Percentiles rank a stretch among this genome's conserved stretches.
These are phyloP conservation scores for barley (Hordeum vulgare) DNA, from an alignment of 176 grass and related monocot species.

Conservation along the genomic window DNA sequence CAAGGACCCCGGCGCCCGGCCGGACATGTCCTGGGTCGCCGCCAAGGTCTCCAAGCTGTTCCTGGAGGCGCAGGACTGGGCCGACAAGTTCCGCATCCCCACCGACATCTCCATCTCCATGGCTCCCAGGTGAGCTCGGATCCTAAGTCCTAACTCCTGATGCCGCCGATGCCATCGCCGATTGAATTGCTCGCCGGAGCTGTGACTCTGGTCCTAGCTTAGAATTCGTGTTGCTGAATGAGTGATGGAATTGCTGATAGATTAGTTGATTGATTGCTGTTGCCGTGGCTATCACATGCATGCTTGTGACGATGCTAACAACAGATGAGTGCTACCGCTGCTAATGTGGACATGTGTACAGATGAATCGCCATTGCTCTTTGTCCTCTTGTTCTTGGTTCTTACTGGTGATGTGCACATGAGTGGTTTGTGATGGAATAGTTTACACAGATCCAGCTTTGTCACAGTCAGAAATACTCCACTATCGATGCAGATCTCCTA, in stretches of 20 bases:
- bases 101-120: constrained; percentile 78
- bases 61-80: constrained; percentile 66
- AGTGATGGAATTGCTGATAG: background rate
- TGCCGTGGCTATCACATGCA: background rate
- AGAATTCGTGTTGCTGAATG: background rate
- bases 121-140: constrained; percentile 37
- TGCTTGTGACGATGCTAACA: background rate
- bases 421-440: background rate
- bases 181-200: background rate
- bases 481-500: too few species aligned
- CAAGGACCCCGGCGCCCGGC: constrained; percentile 38
- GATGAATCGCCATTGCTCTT: background rate
- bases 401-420: constrained; percentile 5
- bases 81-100: constrained; percentile 29
- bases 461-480: background rate
- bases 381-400: background rate
- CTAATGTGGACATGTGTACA: background rate
- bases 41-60: constrained; percentile 73
- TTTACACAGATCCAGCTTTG: background rate
- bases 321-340: background rate
- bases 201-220: background rate
- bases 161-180: background rate
- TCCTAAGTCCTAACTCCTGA: background rate
- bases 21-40: constrained; percentile 69
- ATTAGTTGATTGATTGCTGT: background rate